Conservation (phyloP, 805 yeast genomes). For the Lipomyces kockii region DNA sequence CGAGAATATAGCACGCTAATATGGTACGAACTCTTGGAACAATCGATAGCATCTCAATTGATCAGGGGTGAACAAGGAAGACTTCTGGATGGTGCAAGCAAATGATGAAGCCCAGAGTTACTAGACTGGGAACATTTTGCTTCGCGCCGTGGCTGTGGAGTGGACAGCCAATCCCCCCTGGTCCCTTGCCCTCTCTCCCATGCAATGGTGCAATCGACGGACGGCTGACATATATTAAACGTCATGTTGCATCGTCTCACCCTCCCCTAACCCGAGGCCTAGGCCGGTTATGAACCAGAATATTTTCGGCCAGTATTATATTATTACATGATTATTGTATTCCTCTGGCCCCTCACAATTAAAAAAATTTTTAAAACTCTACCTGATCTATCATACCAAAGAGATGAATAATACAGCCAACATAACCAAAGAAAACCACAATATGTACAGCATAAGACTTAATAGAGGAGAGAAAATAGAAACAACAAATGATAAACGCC, state of each 20-base stretch:
- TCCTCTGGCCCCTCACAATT: neutral
- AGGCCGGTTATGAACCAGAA: too few species aligned
- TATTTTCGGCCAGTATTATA: too few species aligned
- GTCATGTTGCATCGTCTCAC: neutral
- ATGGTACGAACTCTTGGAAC: slow-evolving; percentile 7
- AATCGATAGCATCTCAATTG: slow-evolving; percentile 5
- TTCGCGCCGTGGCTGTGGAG: too few species aligned
- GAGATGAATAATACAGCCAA: neutral
- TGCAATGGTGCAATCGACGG: too few species aligned
- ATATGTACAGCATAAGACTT: slow-evolving; percentile 8
- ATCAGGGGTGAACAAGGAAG: neutral
- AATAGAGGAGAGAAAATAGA: neutral
- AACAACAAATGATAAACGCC: slow-evolving; percentile 9
- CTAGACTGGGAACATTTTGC: too few species aligned
- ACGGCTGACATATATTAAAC: neutral
- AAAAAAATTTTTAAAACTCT: neutral
- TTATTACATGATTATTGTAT: neutral
- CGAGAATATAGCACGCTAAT: neutral
- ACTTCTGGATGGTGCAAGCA: neutral
- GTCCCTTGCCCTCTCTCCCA: too few species aligned
- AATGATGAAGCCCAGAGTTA: too few species aligned
- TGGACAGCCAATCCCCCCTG: too few species aligned
- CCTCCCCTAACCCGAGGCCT: too few species aligned
- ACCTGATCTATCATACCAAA: neutral
- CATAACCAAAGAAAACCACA: neutral